These are phyloP conservation scores for Globisporangium orthogonon DNA, from an alignment of 352 stramenopile genomes.

Conservation along the genomic window DNA sequence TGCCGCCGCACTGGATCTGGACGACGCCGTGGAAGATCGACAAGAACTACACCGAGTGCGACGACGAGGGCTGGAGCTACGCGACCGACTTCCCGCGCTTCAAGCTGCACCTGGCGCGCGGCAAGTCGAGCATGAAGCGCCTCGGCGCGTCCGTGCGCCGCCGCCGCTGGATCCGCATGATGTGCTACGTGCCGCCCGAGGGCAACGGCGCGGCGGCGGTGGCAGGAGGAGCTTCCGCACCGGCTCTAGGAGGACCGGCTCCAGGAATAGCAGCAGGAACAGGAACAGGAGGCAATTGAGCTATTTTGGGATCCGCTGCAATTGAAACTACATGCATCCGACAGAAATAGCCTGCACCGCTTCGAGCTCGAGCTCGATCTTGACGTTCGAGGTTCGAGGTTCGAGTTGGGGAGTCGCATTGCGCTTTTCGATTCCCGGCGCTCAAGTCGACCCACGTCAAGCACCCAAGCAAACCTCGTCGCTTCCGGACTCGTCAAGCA, in stretches of 20 bases:
- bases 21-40: conserved; percentile 83
- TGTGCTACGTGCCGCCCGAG: conserved; percentile 67
- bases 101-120: conserved; percentile 71
- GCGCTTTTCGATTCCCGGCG: not conserved
- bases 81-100: conserved; percentile 82
- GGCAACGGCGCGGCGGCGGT: not conserved
- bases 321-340: too few relatives aligned
- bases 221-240: not conserved
- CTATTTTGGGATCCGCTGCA: not conserved
- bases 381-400: too few relatives aligned
- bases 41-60: conserved; percentile 85
- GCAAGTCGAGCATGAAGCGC: conserved; percentile 75
- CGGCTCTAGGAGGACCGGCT: not conserved
- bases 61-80: conserved; percentile 87
- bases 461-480: not conserved
- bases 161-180: conserved; percentile 83
- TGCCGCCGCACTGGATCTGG: conserved; percentile 79
- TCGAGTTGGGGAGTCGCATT: not conserved
- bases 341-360: too few relatives aligned
- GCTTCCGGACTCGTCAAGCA: not conserved
- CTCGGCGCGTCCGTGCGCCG: conserved; percentile 65
- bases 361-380: too few relatives aligned
- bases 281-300: not conserved
- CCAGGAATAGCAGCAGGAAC: not conserved
- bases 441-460: not conserved